phyloP scores from a whole-genome alignment of 2,329 filamentous ascomycete genomes.

The Colletotrichum euphorbiae region DNA sequence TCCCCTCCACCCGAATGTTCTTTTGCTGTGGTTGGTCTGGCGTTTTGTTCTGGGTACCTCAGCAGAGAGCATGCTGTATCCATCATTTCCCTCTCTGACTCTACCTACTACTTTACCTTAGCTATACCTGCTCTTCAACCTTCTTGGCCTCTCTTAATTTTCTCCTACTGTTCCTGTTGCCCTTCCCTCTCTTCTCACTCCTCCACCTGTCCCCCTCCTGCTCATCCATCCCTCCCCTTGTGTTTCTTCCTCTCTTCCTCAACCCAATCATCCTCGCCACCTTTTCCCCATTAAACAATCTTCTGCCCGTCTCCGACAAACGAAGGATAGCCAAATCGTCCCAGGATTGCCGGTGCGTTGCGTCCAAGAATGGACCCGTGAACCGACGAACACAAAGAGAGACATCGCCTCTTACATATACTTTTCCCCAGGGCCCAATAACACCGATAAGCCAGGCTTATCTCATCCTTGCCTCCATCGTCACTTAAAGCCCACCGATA shows the following conservation, averaged over 20 bases:
- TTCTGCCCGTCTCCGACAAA: constrained; percentile 20
- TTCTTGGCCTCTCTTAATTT: constrained; percentile 17
- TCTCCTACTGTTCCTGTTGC: constrained; percentile 21
- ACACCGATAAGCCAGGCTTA: constrained; percentile 69
- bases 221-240: constrained; percentile 9
- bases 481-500: constrained; percentile 56
- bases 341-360: constrained; percentile 9
- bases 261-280: constrained; percentile 28
- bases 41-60: constrained; percentile 5
- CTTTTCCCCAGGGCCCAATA: constrained; percentile 55
- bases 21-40: constrained; percentile 19
- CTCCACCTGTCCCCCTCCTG: constrained; percentile 16
- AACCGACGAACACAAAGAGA: constrained; percentile 9
- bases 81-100: constrained; percentile 1
- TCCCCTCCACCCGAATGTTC: constrained; percentile 2
- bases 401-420: constrained; percentile 37
- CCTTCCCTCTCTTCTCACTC: constrained; percentile 6
- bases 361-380: constrained; percentile 26
- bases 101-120: constrained; percentile 21
- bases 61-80: constrained; percentile 2
- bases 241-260: constrained; percentile 6
- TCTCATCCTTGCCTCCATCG: constrained; percentile 65
- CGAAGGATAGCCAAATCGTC: not conserved
- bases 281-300: not conserved
- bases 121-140: constrained; percentile 9